phyloP scores from a whole-genome alignment of 768 basidiomycete species.

The Candolleomyces aberdarensis region DNA sequence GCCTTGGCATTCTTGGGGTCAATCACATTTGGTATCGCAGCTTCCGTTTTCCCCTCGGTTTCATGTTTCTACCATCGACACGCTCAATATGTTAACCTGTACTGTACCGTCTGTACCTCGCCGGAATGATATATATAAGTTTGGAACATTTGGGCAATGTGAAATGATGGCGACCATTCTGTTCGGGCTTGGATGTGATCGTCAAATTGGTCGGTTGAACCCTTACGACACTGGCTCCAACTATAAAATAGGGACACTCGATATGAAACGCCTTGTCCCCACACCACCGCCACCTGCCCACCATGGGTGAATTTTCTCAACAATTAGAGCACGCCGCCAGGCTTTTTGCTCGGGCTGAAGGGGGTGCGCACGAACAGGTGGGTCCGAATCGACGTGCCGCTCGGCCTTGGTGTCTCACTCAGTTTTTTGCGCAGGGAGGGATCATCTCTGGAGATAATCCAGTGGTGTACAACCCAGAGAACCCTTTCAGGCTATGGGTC shows the following conservation, averaged over 20 bases:
- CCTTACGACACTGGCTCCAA: neutral
- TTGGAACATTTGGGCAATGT: neutral
- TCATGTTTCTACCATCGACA: too few species aligned
- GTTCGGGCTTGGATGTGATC: neutral
- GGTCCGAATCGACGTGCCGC: too few species aligned
- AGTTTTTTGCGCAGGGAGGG: constrained; percentile 51
- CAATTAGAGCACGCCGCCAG: constrained; percentile 17
- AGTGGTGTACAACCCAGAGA: constrained; percentile 46
- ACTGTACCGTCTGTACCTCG: neutral
- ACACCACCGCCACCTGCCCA: constrained; percentile 5
- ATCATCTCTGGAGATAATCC: constrained; percentile 78
- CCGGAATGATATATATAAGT: neutral
- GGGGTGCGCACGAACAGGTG: constrained; percentile 31
- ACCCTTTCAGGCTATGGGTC: constrained; percentile 77
- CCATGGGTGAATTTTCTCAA: constrained; percentile 48
- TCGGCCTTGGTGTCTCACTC: too few species aligned
- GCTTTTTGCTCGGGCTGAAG: constrained; percentile 43
- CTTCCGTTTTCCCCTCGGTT: too few species aligned
- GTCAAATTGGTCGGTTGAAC: neutral
- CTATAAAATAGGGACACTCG: neutral
- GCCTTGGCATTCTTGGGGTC: too few species aligned
- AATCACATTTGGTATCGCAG: too few species aligned
- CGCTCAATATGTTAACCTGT: too few species aligned
- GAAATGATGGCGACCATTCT: neutral
- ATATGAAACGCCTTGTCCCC: neutral